phyloP scores from a whole-genome alignment of 1,139 yeast species.

The Waltiozyma sp. region DNA sequence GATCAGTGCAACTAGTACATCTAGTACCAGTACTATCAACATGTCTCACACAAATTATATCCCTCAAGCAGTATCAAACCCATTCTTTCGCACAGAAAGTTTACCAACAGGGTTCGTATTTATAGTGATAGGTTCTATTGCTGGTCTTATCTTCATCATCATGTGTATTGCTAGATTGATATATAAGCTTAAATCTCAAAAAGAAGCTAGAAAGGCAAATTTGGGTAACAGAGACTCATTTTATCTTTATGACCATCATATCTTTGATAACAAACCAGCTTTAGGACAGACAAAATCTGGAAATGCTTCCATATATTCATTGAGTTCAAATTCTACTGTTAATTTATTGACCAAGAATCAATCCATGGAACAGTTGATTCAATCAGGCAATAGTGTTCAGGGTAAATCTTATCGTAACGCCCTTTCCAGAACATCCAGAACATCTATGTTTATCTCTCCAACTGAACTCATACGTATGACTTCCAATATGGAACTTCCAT shows the following conservation, averaged over 20 bases:
- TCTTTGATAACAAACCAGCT: conserved; percentile 6
- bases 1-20: neutral
- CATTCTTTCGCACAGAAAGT: conserved; percentile 36
- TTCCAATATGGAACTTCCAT: conserved; percentile 15
- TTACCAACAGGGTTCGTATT: conserved; percentile 63
- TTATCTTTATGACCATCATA: conserved; percentile 12
- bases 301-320: conserved; percentile 17
- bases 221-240: conserved; percentile 1
- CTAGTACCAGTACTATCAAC: neutral
- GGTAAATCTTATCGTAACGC: conserved; percentile 18
- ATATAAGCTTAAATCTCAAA: conserved; percentile 9
- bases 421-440: conserved; percentile 15
- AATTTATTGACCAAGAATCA: conserved; percentile 11
- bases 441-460: conserved; percentile 27
- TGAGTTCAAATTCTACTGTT: conserved; percentile 17
- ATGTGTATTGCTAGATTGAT: conserved; percentile 9
- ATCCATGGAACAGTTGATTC: conserved; percentile 8
- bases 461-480: conserved; percentile 20
- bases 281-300: neutral
- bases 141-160: conserved; percentile 16
- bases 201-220: conserved; percentile 8
- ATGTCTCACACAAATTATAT: neutral
- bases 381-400: conserved; percentile 3
- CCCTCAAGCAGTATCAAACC: conserved; percentile 25
- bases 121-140: conserved; percentile 63